A percentile compares a stretch with the other conserved stretches of the same genome.
Conservation (phyloP, 768 basidiomycete species). For the Tricholoma flavovirens region DNA sequence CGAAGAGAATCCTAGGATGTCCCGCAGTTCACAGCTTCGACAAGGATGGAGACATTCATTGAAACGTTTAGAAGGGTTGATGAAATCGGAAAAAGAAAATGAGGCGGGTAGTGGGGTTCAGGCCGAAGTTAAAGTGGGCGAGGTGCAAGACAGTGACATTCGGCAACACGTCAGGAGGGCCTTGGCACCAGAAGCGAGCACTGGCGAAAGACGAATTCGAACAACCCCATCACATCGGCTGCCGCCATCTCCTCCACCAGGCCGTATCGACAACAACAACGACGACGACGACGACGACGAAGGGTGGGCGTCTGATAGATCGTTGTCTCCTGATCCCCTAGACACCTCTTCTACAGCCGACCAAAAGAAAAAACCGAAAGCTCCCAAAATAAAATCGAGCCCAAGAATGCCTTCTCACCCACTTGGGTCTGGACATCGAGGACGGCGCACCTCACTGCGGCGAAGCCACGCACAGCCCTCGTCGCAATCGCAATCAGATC, state of each 20-base stretch:
- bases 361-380: constrained; percentile 11
- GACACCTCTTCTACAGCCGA: neutral
- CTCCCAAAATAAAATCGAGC: constrained; percentile 5
- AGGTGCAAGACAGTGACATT: constrained; percentile 9
- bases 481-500: neutral
- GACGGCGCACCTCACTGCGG: constrained; percentile 11
- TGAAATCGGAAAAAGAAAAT: constrained; percentile 1
- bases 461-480: constrained; percentile 1
- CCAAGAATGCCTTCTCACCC: constrained; percentile 3
- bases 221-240: constrained; percentile 2
- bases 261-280: constrained; percentile 19
- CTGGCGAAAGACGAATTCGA: neutral
- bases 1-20: constrained; percentile 21
- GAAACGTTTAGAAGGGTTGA: constrained; percentile 6
- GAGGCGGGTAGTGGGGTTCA: constrained; percentile 5
- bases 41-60: constrained; percentile 10
- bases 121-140: constrained; percentile 10
- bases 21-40: constrained; percentile 5
- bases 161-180: constrained; percentile 8
- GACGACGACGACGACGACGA: constrained; percentile 56
- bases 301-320: constrained; percentile 59
- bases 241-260: constrained; percentile 4
- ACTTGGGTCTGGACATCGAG: constrained; percentile 6
- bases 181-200: constrained; percentile 3
- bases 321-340: constrained; percentile 16